Evolutionary conservation across 2,329 filamentous ascomycete species (phyloP).

Genomic region (Ophiosphaerella herpotricha): DNA sequence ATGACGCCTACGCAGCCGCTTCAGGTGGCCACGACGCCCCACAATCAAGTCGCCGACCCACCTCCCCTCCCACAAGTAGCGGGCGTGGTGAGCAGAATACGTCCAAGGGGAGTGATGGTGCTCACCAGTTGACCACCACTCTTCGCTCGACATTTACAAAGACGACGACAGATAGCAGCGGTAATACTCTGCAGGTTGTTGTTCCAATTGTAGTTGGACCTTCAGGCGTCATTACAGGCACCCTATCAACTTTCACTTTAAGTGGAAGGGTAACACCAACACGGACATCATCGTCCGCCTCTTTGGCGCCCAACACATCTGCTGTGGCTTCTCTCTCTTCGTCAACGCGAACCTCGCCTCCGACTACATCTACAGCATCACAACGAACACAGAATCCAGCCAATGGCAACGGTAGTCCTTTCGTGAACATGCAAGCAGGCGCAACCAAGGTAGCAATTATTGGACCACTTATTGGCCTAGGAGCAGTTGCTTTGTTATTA

Average conservation of each 20-base stretch:
- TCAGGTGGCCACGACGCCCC: slow-evolving; percentile 6
- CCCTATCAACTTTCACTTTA: slow-evolving; percentile 24
- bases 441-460: slow-evolving; percentile 14
- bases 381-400: slow-evolving; percentile 10
- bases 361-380: slow-evolving; percentile 9
- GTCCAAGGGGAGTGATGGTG: slow-evolving; percentile 5
- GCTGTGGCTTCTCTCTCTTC: slow-evolving; percentile 4
- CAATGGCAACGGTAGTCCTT: slow-evolving; percentile 31
- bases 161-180: slow-evolving; percentile 27
- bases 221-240: slow-evolving; percentile 23
- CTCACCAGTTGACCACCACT: slow-evolving; percentile 15
- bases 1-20: slow-evolving; percentile 23
- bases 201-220: slow-evolving; percentile 30
- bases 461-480: slow-evolving; percentile 6
- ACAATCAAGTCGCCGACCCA: slow-evolving; percentile 1
- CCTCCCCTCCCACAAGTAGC: slow-evolving; percentile 6
- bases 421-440: slow-evolving; percentile 29
- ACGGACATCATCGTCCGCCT: background rate
- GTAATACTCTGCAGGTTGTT: slow-evolving; percentile 27
- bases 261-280: slow-evolving; percentile 9
- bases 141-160: slow-evolving; percentile 23
- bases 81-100: slow-evolving; percentile 5
- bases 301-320: slow-evolving; percentile 10
- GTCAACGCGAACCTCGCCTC: slow-evolving; percentile 4
- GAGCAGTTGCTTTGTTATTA: slow-evolving; percentile 14